These are phyloP conservation scores for Alopecurus myosuroides DNA, from an alignment of 176 grass and related monocot genomes.

Conservation along the genomic window DNA sequence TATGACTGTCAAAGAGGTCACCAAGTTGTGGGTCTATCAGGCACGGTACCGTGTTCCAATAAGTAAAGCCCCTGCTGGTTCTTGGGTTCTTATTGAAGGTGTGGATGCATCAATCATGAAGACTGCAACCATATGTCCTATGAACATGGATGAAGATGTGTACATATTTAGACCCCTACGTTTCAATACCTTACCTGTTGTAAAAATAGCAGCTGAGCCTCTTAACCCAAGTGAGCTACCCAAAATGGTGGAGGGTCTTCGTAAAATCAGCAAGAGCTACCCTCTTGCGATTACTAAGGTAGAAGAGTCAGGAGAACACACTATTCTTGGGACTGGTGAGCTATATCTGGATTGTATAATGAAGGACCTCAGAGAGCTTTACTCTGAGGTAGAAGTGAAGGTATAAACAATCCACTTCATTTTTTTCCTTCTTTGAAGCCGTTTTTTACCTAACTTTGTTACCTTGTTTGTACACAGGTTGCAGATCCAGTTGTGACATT, in stretches of 20 bases:
- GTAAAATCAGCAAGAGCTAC: slow-evolving; percentile 99
- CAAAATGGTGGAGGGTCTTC: slow-evolving; percentile 96
- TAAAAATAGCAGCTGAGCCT: slow-evolving; percentile 96
- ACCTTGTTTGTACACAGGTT: slow-evolving; percentile 52
- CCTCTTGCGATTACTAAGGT: slow-evolving; percentile 97
- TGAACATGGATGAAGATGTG: slow-evolving; percentile 86
- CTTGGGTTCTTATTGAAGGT: slow-evolving; percentile 99
- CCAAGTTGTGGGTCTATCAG: slow-evolving; percentile 98
- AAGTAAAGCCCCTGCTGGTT: slow-evolving; percentile 84
- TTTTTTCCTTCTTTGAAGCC: background rate
- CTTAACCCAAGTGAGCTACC: slow-evolving; percentile 96
- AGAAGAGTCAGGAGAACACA: slow-evolving; percentile 97
- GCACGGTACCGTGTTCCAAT: slow-evolving; percentile 92
- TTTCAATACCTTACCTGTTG: slow-evolving; percentile 89
- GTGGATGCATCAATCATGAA: slow-evolving; percentile 99
- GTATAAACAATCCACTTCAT: slow-evolving; percentile 28
- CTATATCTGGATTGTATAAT: slow-evolving; percentile 98
- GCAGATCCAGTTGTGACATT: slow-evolving; percentile 98
- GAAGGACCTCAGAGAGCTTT: slow-evolving; percentile 98
- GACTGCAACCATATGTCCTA: slow-evolving; percentile 93
- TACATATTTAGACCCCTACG: slow-evolving; percentile 93
- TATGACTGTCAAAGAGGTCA: slow-evolving; percentile 98
- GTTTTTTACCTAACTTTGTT: background rate
- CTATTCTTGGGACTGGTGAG: slow-evolving; percentile 88
- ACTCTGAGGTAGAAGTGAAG: slow-evolving; percentile 99